Evolutionary conservation across 169 alveolate species (phyloP).

Genomic region (Cryptosporidium canis): DNA sequence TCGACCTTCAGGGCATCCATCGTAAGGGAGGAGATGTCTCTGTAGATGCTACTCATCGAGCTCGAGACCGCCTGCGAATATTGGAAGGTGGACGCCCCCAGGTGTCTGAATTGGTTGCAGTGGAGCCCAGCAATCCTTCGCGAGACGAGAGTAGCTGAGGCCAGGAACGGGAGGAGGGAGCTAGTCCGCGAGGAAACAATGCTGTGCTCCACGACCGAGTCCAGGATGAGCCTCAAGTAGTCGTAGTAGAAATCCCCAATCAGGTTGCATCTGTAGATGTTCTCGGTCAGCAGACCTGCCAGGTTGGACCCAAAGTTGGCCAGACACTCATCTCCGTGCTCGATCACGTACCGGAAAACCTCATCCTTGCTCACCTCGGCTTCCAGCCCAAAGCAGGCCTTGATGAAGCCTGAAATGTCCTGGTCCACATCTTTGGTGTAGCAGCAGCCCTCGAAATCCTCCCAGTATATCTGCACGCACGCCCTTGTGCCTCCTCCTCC

Average conservation of each 20-base stretch:
- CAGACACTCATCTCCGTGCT: slow-evolving; percentile 38
- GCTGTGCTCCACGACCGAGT: slow-evolving; percentile 19
- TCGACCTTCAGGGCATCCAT: background rate
- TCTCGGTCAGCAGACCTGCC: slow-evolving; percentile 13
- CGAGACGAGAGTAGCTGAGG: slow-evolving; percentile 10
- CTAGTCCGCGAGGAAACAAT: background rate
- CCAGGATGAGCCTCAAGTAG: slow-evolving; percentile 5
- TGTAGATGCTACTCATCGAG: slow-evolving; percentile 6
- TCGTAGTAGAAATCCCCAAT: slow-evolving; percentile 23
- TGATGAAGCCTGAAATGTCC: slow-evolving; percentile 27
- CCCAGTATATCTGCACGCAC: slow-evolving; percentile 17
- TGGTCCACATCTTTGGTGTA: slow-evolving; percentile 55
- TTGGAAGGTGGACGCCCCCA: slow-evolving; percentile 24
- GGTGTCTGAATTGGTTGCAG: slow-evolving; percentile 15
- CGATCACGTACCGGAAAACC: background rate
- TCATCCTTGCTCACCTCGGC: background rate
- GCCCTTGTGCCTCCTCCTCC: background rate
- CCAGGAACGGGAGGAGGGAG: slow-evolving; percentile 26
- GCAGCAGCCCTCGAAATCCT: slow-evolving; percentile 44
- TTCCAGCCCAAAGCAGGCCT: slow-evolving; percentile 42
- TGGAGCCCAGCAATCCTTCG: slow-evolving; percentile 6
- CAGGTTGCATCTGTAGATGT: slow-evolving; percentile 42
- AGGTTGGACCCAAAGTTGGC: slow-evolving; percentile 1
- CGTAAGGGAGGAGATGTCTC: slow-evolving; percentile 17
- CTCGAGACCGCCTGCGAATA: slow-evolving; percentile 8